Evolutionary conservation across 257 asterid species (phyloP).

Genomic region (Scutellaria barbata): DNA sequence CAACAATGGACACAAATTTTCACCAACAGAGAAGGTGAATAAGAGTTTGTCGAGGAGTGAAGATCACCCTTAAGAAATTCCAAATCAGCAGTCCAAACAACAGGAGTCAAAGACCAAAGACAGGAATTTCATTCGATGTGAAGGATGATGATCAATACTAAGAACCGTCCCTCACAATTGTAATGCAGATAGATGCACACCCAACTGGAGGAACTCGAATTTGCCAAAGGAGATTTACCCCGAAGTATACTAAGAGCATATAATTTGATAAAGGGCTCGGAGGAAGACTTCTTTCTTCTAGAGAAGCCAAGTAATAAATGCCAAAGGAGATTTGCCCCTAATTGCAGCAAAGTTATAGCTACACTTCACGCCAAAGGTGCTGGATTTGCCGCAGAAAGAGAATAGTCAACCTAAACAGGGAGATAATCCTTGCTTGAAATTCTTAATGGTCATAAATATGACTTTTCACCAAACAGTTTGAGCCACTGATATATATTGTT

Average conservation of each 20-base stretch:
- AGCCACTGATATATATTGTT: neutral
- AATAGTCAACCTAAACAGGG: constrained; percentile 30
- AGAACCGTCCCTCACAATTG: constrained; percentile 34
- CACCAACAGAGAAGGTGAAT: constrained; percentile 35
- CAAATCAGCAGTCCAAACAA: constrained; percentile 25
- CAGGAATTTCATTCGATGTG: neutral
- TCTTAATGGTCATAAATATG: constrained; percentile 32
- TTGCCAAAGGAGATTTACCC: constrained; percentile 80
- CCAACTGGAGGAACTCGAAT: constrained; percentile 43
- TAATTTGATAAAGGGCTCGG: constrained; percentile 38
- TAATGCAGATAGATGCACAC: constrained; percentile 23
- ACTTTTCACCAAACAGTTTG: constrained; percentile 15
- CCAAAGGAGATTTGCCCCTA: constrained; percentile 74
- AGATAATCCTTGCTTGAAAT: constrained; percentile 28
- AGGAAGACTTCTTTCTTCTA: constrained; percentile 38
- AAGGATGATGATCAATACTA: constrained; percentile 28
- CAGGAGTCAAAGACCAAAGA: neutral
- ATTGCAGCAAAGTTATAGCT: constrained; percentile 35
- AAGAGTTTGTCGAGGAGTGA: constrained; percentile 32
- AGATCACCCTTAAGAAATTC: constrained; percentile 27
- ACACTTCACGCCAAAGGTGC: constrained; percentile 43
- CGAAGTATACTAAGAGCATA: constrained; percentile 33
- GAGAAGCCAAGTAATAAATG: constrained; percentile 44
- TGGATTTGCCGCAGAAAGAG: constrained; percentile 37
- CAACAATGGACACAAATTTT: constrained; percentile 36